Base-by-base conservation (phyloP, 352 stramenopile species). In the Aphanomyces invadans region DNA sequence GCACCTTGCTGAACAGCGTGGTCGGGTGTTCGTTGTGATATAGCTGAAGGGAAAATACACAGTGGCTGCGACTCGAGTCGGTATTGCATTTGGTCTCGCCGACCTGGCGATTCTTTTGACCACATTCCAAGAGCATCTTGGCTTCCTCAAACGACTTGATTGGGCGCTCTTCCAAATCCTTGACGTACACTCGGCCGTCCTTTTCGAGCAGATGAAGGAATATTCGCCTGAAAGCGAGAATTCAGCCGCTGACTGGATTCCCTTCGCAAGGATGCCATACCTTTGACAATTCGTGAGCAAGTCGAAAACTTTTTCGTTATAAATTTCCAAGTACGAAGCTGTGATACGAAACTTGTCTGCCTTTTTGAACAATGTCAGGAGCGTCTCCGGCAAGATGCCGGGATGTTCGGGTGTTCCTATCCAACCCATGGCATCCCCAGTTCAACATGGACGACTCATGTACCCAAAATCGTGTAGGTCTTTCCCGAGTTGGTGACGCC, bases 401-500 rank as follows among this genome's bases (percentile, higher is more conserved):
- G 86, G 86, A 0, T 85, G 75, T 5, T 77, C 69, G 2, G 80
- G 76, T 26, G 9, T 67, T 11, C 60, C 60, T 67, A 39, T 51
- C 7, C 5, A 28, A 51, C 21, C 5, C 2, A 51, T 1, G 23
- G 2, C 26, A 25, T 26, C 42, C 9, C 1, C 4, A 15, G 19
- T 2, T 21, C 4, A 4, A 67, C 23, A 19, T 56, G 29, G 9
- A 52, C 19, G 54, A 28, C 38, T 0, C 3, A 23, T 1, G 79
- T 92, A 26, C 97, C 97, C 53, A 97, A 91, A 45, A 99, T 97
- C 9, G 96, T 99, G 74, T 98, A 96, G 17, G 96, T 99, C 73
- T 99, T 99, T 39, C 97, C 97, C 3, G 97, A 97, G 71, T 99
- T 99, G 4, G 97, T 99, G 56, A 99, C 96, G 57, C 97, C 97